Conservation (phyloP, 768 basidiomycete genomes). For the Kwoniella heveanensis region DNA sequence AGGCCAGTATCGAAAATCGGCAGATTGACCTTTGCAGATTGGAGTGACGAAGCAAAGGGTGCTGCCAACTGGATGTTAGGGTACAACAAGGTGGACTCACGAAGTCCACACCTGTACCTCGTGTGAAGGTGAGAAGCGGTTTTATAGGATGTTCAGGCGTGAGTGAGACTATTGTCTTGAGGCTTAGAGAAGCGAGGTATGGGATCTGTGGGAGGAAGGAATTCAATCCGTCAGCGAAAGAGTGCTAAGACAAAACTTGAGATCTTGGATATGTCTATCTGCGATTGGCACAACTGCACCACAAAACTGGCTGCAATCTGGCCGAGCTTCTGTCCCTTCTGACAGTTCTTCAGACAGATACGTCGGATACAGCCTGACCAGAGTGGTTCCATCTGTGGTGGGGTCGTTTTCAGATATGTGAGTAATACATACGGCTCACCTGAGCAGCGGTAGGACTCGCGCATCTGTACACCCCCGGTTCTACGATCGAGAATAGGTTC, state of each 20-base stretch:
- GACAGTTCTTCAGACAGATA: too few species aligned
- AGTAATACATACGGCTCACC: conserved; percentile 26
- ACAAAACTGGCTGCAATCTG: too few species aligned
- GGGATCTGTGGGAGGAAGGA: conserved; percentile 46
- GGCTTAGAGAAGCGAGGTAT: conserved; percentile 38
- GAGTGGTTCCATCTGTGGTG: too few species aligned
- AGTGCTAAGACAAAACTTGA: too few species aligned
- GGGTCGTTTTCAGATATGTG: background rate
- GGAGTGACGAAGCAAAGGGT: too few species aligned
- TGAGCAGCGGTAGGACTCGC: conserved; percentile 47
- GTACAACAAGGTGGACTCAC: conserved; percentile 39
- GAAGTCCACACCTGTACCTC: conserved; percentile 41
- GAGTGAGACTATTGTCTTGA: conserved; percentile 49
- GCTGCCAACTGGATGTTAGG: too few species aligned
- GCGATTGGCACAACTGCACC: too few species aligned
- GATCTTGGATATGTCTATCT: background rate
- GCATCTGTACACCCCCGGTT: conserved; percentile 49
- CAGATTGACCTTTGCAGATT: too few species aligned
- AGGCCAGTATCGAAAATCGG: too few species aligned
- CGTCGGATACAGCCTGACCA: too few species aligned
- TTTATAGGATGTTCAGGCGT: conserved; percentile 53
- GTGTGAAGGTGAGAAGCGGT: conserved; percentile 35
- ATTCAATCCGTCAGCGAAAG: too few species aligned
- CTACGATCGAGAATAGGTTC: conserved; percentile 46
- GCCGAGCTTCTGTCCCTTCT: background rate